Percentiles rank a stretch among this genome's conserved stretches.
phyloP scores from a whole-genome alignment of 345 rosid species.

The Acer campestre region DNA sequence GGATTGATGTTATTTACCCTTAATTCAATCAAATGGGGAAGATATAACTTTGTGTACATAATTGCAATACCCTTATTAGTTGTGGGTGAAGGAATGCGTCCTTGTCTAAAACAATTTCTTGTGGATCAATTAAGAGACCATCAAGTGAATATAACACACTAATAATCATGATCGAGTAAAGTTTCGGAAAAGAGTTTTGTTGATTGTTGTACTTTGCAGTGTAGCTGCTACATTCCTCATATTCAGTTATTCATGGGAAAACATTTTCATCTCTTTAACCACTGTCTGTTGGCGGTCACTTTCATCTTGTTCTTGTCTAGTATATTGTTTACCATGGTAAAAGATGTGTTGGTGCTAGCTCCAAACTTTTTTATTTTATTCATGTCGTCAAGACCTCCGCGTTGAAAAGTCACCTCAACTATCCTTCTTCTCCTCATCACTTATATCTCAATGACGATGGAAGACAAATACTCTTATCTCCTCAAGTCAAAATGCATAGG shows the following conservation, averaged over 20 bases:
- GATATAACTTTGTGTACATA: no score
- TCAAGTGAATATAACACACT: no score
- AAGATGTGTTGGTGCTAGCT: no score
- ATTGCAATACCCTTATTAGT: no score
- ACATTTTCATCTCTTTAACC: background rate
- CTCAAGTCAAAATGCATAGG: background rate
- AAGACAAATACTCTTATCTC: background rate
- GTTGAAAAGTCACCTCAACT: background rate
- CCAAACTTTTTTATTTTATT: background rate
- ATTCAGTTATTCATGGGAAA: background rate
- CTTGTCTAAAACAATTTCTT: no score
- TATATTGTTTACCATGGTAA: no score
- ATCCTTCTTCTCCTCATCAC: background rate
- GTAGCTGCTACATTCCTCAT: background rate
- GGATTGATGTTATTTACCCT: no score
- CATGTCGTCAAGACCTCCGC: background rate
- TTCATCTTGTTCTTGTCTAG: no score
- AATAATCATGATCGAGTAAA: background rate
- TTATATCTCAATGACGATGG: background rate
- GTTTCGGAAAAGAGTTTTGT: background rate
- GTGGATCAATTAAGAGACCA: no score
- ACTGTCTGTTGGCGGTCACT: background rate
- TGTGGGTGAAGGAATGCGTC: no score
- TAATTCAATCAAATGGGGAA: no score
- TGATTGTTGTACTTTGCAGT: background rate